Base-by-base conservation (phyloP, 2,329 filamentous ascomycete genomes). In the Incumbomyces lentus region DNA sequence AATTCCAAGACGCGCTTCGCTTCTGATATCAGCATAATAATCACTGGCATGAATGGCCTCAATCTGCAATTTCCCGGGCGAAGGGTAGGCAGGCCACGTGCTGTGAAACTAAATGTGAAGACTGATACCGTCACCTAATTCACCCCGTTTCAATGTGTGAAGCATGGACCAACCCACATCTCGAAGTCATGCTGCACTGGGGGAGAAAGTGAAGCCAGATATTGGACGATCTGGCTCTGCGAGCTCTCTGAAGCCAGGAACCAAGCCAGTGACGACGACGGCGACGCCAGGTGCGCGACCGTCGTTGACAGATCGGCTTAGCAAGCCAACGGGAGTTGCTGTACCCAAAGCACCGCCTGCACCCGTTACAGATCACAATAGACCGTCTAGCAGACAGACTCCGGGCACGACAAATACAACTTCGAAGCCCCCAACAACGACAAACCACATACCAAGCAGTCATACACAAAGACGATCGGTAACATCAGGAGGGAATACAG, bases 311-410 rank as follows among this genome's bases (percentile, higher is more conserved):
- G 53, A 59, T 32, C 56, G 62, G 11, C 64, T 64, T 16, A 60
- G 67, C 2, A 51, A 50, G 7, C 48, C 49, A 7, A 49, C 54
- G 8, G 62, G 52, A 39, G 26, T 57, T 17, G 55, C 56, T 2
- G 55, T 52, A 2, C 35, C 55, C n/a, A 62, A 63, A 3, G 59
- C 62, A 12, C 43, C 51, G 8, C 40, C 53, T 7, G 59, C 64
- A 4, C 50, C 60, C 6, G 53, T 59, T 2, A 46, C 51, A 57
- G 51, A 60, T n/a, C 52, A 71, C 46, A 70, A 59, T 56, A 69
- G 67, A 49, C 68, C 68, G 14, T 68, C 68, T 6, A 67, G 67
- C 13, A 65, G 68, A 18, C 66, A 68, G 2, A 52, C 62, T 1
- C 59, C 60, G 4, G 53, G 49, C 13, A 46, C 49, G 16, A 49